Evolutionary conservation across 2,329 filamentous ascomycete species (phyloP), one percentile per base, ranked within the genome.

Genomic region (Cucurbitaria berberidis): DNA sequence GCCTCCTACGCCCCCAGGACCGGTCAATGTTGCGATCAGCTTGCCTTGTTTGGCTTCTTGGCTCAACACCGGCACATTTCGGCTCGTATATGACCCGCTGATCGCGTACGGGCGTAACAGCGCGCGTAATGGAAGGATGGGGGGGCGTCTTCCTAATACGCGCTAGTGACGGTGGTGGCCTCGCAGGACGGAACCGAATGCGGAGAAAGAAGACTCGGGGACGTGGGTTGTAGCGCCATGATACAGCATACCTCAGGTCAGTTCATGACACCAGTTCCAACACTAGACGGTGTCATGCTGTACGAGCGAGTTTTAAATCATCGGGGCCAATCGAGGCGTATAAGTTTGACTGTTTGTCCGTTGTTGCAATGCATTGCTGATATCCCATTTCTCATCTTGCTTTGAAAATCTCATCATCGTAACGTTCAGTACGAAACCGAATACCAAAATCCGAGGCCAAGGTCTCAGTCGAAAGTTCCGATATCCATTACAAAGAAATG

Each of bases 161-260:
- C 36, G 22, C 48, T 56, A 56, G 53, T 27, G 54, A 45, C 48
- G 40, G 46, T 51, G 44, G 36, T 19, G 45, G 45, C 45, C 58
- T 59, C 49, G 58, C 55, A 44, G 40, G 55, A 61, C 45, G 55
- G 39, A 49, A 45, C 58, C 55, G 27, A 40, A 59, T 59, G 18
- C 26, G 45, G 58, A 46, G 36, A 56, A 54, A 52, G n/a, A n/a
- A 41, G 21, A 16, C 15, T 22, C 36, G 15, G 21, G 36, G 21
- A 22, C 36, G 11, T 18, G 27, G 27, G 40, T 41, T 44, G 42
- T 48, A 45, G 57, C 43, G 48, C 43, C 9, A 18, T 16, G 27
- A 24, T 22, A 11, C n/a, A 35, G n/a, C n/a, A 35, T 22, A 27
- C 24, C 27, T 45, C 13, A 9, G 26, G 19, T 30, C 48, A 3